A percentile compares a stretch with the other conserved stretches of the same genome.
Conservation (phyloP, 441 rosid genomes). For the Theobroma grandiflorum region DNA sequence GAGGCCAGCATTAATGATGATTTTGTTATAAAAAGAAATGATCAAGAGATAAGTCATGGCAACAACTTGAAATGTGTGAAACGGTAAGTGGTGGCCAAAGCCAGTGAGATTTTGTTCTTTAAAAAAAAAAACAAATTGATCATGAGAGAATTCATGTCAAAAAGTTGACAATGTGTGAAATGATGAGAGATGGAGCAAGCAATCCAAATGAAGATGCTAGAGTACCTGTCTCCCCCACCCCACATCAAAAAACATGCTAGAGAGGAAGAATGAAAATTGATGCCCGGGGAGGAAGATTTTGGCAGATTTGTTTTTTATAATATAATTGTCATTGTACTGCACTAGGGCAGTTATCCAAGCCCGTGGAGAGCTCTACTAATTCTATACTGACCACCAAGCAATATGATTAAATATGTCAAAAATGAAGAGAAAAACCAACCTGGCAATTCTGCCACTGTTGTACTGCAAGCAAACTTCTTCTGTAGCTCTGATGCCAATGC, state of each 20-base stretch:
- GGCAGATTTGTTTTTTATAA: not conserved
- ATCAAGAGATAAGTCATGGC: not conserved
- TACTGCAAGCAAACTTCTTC: conserved; percentile 97
- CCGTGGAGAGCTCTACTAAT: not conserved
- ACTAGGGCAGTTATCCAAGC: not conserved
- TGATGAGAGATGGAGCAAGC: not conserved
- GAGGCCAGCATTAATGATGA: no score
- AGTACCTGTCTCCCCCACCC: no score
- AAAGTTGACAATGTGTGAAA: not conserved
- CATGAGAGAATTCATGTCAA: not conserved
- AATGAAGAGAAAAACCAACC: conserved; percentile 44
- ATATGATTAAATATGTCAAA: conserved; percentile 22
- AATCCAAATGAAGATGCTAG: not conserved
- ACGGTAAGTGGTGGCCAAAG: not conserved
- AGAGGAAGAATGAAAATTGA: not conserved
- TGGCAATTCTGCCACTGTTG: conserved; percentile 80
- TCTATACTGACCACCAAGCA: conserved; percentile 10
- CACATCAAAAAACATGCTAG: no score
- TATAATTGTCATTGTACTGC: not conserved
- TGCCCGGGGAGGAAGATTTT: not conserved
- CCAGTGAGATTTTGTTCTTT: not conserved
- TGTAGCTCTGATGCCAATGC: conserved; percentile 92
- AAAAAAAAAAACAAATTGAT: not conserved
- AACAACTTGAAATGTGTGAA: not conserved
- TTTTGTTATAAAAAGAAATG: no score